Base-by-base conservation (phyloP, 2,329 filamentous ascomycete genomes). In the Akanthomyces lecanii region DNA sequence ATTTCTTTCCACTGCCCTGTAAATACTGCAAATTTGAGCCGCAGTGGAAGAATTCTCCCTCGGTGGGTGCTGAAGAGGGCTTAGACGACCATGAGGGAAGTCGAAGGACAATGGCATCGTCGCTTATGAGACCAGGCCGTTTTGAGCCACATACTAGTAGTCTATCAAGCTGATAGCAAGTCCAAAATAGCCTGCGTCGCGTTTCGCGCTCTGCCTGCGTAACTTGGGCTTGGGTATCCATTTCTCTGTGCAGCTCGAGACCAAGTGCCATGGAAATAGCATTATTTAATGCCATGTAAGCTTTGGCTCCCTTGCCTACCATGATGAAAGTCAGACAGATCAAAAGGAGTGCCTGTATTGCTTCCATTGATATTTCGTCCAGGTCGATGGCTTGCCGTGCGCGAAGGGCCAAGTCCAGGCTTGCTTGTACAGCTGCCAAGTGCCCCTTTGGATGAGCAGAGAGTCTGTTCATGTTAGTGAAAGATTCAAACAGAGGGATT, bases 101-200 rank as follows among this genome's bases (percentile, higher is more conserved):
- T 42, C 89, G 85, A 53, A 96, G 78, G 18, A 90, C 77, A 64
- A 96, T 89, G 1, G 86, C 88, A 70, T 90, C 87, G 73, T 96
- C 92, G 30, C 85, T 83, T 28, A 95, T 88, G 8, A 96, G 78
- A n/a, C 89, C 91, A 0, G 91, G 90, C 11, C 92, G 82, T 69
- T 90, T 92, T 4, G 91, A 94, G 18, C 92, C 92, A 67, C 89
- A 92, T 1, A 89, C 85, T 67, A 88, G 83, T 69, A 94, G 95
- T n/a, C 90, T 85, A 71, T 96, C 92, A 74, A 96, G 87, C 30
- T 96, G 78, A 69, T 95, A 96, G 71, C 90, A 94, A 2, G 90
- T 88, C 92, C 92, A 96, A 74, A 96, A 96, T 2, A 96, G 78
- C n/a, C 90, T 84, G 61, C 92, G 82, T 52, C 90, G 83, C 70